phyloP scores from a whole-genome alignment of 164 flowering plant species.

The Protea cynaroides region DNA sequence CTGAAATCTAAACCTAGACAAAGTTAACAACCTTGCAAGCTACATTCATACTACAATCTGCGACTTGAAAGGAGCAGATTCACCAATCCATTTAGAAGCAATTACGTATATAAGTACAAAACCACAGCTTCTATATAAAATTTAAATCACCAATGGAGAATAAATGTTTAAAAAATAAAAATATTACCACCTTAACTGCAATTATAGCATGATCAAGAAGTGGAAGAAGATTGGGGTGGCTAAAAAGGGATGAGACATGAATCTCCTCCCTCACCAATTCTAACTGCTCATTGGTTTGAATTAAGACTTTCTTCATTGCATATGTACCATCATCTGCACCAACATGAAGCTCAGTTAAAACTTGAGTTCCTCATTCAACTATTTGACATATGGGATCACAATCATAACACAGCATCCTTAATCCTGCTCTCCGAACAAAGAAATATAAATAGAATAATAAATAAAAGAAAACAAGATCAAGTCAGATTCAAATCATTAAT shows the following conservation, averaged over 20 bases:
- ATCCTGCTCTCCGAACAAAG: background rate
- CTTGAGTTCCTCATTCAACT: background rate
- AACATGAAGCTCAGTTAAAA: conserved; percentile 2
- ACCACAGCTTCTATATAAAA: background rate
- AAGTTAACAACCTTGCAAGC: too few relatives aligned
- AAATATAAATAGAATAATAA: background rate
- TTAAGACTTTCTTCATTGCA: conserved; percentile 89
- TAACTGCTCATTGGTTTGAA: conserved; percentile 81
- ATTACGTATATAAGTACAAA: too few relatives aligned
- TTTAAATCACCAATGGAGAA: background rate
- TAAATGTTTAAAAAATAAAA: background rate
- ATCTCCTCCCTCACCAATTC: conserved; percentile 90
- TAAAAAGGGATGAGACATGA: conserved; percentile 79
- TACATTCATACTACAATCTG: background rate
- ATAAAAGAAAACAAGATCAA: background rate
- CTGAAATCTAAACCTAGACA: too few relatives aligned
- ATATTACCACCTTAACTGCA: conserved; percentile 64
- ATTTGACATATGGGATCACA: background rate
- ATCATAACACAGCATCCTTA: background rate
- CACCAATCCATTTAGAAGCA: background rate
- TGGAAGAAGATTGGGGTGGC: conserved; percentile 88
- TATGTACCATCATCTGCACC: conserved; percentile 84
- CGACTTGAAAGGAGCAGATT: background rate
- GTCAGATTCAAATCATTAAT: background rate
- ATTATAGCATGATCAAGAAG: conserved; percentile 94